Evolutionary conservation across 1,284 basidiomycete genomes (phyloP).

Genomic region (Marasmius tenuissimus): DNA sequence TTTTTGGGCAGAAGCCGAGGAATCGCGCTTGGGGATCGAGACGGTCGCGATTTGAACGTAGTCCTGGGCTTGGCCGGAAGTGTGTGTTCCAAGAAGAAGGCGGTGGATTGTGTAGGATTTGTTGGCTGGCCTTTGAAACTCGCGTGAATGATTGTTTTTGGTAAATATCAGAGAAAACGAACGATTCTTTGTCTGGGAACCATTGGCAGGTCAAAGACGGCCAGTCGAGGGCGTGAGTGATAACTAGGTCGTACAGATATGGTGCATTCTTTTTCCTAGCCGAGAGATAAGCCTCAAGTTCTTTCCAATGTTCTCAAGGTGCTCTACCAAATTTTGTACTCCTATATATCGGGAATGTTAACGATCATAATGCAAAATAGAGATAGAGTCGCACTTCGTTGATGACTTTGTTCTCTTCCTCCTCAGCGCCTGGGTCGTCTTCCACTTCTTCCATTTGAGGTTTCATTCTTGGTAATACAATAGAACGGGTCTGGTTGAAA

Average conservation of each 20-base stretch:
- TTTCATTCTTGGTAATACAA: conserved; percentile 44
- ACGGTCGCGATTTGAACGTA: conserved; percentile 96
- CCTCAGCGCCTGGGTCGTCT: conserved; percentile 78
- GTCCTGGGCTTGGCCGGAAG: conserved; percentile 93
- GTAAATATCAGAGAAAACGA: conserved; percentile 29
- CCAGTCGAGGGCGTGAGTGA: conserved; percentile 98
- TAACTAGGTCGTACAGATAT: conserved; percentile 95
- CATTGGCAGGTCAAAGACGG: conserved; percentile 98
- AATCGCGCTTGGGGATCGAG: conserved; percentile 83
- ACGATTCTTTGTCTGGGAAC: conserved; percentile 97
- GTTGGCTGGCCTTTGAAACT: conserved; percentile 63
- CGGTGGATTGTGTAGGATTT: conserved; percentile 94
- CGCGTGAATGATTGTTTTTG: background rate
- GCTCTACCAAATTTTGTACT: conserved; percentile 79
- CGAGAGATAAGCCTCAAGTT: conserved; percentile 12
- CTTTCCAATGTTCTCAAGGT: background rate
- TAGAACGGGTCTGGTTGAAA: background rate
- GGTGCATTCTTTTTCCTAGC: conserved; percentile 95
- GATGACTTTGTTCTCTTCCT: conserved; percentile 83
- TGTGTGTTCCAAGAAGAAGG: conserved; percentile 95
- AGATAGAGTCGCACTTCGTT: conserved; percentile 70
- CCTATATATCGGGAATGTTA: conserved; percentile 39
- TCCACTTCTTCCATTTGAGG: conserved; percentile 74
- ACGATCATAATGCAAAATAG: conserved; percentile 7
- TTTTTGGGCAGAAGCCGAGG: conserved; percentile 61